Evolutionary conservation across 2,329 filamentous ascomycete genomes (phyloP), one percentile per base, ranked within the genome.

Genomic region (Fusarium mexicanum): DNA sequence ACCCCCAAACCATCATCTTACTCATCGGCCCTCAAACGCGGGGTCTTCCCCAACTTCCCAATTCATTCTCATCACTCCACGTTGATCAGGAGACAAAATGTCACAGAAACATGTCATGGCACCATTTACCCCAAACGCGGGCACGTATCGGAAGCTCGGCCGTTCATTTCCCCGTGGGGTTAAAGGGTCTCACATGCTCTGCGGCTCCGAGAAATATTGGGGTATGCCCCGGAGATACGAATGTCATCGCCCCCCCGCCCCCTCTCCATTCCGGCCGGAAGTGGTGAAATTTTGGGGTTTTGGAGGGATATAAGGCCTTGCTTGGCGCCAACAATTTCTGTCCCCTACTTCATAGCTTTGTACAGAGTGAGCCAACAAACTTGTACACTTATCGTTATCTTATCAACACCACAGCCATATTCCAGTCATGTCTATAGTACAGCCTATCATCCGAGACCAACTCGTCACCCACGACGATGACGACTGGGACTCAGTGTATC

Each of bases 131-230:
- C 57, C 44, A 66, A 67, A 48, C 53, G 67, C 66, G 67, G 67
- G 67, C 67, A 70, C 66, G 60, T 70, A 70, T 70, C 67, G 67
- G 67, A 70, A 50, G 37, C 31, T 65, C 67, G 66, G 60, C 60
- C 33, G 55, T 16, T 46, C 3, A 6, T 55, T 54, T 70, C 67
- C 67, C 67, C 67, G 53, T 66, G 67, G 67, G 67, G 67, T 70
- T 38, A 31, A 61, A 44, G 44, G 44, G 43, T 51, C 58, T 64
- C 63, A 65, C 60, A 65, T 65, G 61, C 50, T 33, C 41, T 66
- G 66, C 66, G 64, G 66, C 67, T 64, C 67, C 51, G 59, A 69
- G 35, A 64, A 44, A 44, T 41, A 61, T 61, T 65, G 55, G 62
- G 62, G 62, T 60, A 54, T 3, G 11, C 51, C 60, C 61, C 53